A percentile compares a stretch with the other conserved stretches of the same genome.
Evolutionary conservation across 208 protist species (phyloP).

Genomic region (Leishmania arabica): DNA sequence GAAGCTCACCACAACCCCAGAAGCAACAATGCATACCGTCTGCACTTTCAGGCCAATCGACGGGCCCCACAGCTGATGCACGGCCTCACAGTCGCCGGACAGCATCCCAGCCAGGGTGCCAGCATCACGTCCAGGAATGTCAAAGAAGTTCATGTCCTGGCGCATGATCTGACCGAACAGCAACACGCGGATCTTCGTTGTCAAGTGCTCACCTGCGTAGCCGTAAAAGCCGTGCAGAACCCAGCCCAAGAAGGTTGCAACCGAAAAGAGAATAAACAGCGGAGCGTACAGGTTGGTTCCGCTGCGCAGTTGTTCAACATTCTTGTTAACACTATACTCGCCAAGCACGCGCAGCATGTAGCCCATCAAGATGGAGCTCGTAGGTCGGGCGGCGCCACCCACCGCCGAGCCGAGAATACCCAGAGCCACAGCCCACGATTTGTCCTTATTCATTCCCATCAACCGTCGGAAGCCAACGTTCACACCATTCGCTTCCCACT

Average conservation of each 20-base stretch:
- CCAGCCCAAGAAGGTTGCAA: slow-evolving; percentile 43
- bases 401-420: slow-evolving; percentile 60
- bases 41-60: slow-evolving; percentile 68
- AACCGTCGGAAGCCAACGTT: slow-evolving; percentile 49
- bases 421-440: slow-evolving; percentile 41
- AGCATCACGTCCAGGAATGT: slow-evolving; percentile 68
- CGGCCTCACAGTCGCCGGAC: slow-evolving; percentile 77
- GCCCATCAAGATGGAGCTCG: slow-evolving; percentile 52
- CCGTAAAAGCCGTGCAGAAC: slow-evolving; percentile 67
- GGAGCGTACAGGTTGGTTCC: slow-evolving; percentile 49
- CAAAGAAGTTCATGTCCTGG: slow-evolving; percentile 89
- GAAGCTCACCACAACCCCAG: slow-evolving; percentile 63
- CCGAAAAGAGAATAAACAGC: slow-evolving; percentile 52
- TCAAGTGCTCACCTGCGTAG: slow-evolving; percentile 74
- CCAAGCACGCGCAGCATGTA: slow-evolving; percentile 46
- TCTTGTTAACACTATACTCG: slow-evolving; percentile 31
- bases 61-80: slow-evolving; percentile 77
- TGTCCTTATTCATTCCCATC: slow-evolving; percentile 39
- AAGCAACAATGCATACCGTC: slow-evolving; percentile 41
- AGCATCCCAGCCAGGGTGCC: slow-evolving; percentile 75
- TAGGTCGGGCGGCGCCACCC: slow-evolving; percentile 38
- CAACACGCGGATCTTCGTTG: slow-evolving; percentile 58
- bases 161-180: slow-evolving; percentile 75
- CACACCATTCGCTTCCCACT: slow-evolving; percentile 56
- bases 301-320: slow-evolving; percentile 34